These are phyloP conservation scores for Phytophthora vignae DNA, from an alignment of 352 stramenopile species.

Conservation along the genomic window DNA sequence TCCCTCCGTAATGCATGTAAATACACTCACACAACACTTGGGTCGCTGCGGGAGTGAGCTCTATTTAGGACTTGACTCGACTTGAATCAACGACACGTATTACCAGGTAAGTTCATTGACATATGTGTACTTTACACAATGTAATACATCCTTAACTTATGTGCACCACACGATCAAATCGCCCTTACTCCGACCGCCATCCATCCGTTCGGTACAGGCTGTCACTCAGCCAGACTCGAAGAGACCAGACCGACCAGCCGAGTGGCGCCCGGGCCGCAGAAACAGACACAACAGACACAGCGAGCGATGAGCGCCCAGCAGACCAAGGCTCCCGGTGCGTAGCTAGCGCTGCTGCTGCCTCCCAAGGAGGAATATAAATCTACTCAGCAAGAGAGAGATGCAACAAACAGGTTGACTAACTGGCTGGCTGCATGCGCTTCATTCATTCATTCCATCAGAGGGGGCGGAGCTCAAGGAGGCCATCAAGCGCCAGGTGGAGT, in stretches of 20 bases:
- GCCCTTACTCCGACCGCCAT: slow-evolving; percentile 22
- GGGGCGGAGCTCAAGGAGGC: slow-evolving; percentile 78
- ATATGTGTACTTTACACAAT: background rate
- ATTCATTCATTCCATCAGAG: slow-evolving; percentile 33
- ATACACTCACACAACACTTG: background rate
- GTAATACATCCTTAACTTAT: background rate
- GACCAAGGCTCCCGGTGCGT: slow-evolving; percentile 34
- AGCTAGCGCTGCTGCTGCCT: background rate
- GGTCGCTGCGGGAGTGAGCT: background rate
- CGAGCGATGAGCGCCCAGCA: slow-evolving; percentile 38
- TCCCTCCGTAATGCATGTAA: background rate
- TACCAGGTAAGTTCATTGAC: background rate
- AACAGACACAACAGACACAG: slow-evolving; percentile 15
- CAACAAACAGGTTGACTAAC: background rate
- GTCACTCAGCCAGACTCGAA: slow-evolving; percentile 35
- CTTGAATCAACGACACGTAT: background rate
- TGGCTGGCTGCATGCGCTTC: background rate
- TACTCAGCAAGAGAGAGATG: background rate
- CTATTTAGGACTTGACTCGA: background rate
- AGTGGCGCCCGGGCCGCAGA: slow-evolving; percentile 10
- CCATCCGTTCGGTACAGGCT: slow-evolving; percentile 33
- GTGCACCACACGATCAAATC: too few relatives aligned
- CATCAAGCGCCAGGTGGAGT: slow-evolving; percentile 91
- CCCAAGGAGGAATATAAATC: background rate
- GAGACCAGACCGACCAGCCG: slow-evolving; percentile 26